Evolutionary conservation across 805 yeast species (phyloP).

Genomic region (Metschnikowia anglica): DNA sequence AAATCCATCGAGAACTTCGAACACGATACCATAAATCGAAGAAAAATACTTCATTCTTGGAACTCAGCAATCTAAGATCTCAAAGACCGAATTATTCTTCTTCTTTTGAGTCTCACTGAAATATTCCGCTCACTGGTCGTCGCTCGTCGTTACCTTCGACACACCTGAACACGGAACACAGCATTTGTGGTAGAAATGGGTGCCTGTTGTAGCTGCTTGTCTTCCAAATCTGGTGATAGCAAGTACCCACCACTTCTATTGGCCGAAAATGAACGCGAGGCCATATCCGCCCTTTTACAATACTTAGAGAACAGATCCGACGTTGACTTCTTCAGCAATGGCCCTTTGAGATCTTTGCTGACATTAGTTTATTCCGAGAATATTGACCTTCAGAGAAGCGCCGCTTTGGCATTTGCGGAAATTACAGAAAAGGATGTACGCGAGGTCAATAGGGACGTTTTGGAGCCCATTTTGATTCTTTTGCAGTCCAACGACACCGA

Average conservation of each 20-base stretch:
- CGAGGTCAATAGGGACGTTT: slow-evolving; percentile 84
- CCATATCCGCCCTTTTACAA: slow-evolving; percentile 84
- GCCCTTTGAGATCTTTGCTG: slow-evolving; percentile 84
- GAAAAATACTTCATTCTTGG: not conserved
- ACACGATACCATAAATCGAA: not conserved
- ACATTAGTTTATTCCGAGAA: slow-evolving; percentile 94
- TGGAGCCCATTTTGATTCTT: slow-evolving; percentile 88
- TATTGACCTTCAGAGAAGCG: slow-evolving; percentile 91
- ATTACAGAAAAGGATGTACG: slow-evolving; percentile 95
- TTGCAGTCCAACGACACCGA: slow-evolving; percentile 87
- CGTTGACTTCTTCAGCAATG: slow-evolving; percentile 84
- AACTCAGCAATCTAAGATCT: not conserved
- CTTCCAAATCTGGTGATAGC: slow-evolving; percentile 49
- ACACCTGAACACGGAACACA: not conserved
- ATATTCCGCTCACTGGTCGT: not conserved
- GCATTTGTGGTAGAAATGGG: slow-evolving; percentile 31
- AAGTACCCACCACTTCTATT: slow-evolving; percentile 70
- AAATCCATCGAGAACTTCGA: not conserved
- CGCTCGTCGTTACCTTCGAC: not conserved
- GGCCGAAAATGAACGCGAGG: slow-evolving; percentile 96
- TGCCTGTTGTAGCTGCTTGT: slow-evolving; percentile 42
- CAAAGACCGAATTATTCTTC: not conserved
- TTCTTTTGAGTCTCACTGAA: not conserved
- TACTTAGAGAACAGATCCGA: slow-evolving; percentile 84
- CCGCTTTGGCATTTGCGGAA: slow-evolving; percentile 97